These are phyloP conservation scores for Arxiozyma slooffiae DNA, from an alignment of 1,139 yeast species.

Conservation along the genomic window DNA sequence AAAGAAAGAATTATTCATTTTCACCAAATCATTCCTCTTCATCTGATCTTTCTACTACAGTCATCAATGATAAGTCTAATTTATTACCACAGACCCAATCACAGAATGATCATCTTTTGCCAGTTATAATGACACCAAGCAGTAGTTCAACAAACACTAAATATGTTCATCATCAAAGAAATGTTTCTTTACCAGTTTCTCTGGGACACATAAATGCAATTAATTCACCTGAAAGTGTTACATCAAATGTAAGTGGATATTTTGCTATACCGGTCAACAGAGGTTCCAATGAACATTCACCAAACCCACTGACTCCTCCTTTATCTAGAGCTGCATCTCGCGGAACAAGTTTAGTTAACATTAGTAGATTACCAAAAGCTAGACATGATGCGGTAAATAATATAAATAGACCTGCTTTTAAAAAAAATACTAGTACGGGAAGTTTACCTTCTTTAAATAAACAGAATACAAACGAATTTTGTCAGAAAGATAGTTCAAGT, in stretches of 20 bases:
- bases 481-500: slow-evolving; percentile 11
- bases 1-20: slow-evolving; percentile 12
- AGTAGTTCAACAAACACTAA: neutral
- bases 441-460: slow-evolving; percentile 13
- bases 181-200: slow-evolving; percentile 13
- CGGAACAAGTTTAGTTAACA: slow-evolving; percentile 7
- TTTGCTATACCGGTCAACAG: slow-evolving; percentile 27
- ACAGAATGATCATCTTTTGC: slow-evolving; percentile 1
- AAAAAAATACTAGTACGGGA: slow-evolving; percentile 15
- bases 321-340: slow-evolving; percentile 11
- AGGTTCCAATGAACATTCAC: slow-evolving; percentile 5
- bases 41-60: neutral
- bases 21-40: slow-evolving; percentile 4
- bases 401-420: slow-evolving; percentile 6
- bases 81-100: slow-evolving; percentile 1
- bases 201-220: slow-evolving; percentile 10
- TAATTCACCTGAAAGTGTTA: slow-evolving; percentile 22
- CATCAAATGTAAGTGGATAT: slow-evolving; percentile 28
- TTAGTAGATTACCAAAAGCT: slow-evolving; percentile 16
- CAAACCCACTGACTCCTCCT: slow-evolving; percentile 5
- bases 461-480: slow-evolving; percentile 6
- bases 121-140: neutral
- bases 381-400: slow-evolving; percentile 16
- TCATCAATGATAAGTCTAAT: neutral
- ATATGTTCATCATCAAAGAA: slow-evolving; percentile 13